Conservation (phyloP, 2,329 filamentous ascomycete species). For the Penicillium sp. region DNA sequence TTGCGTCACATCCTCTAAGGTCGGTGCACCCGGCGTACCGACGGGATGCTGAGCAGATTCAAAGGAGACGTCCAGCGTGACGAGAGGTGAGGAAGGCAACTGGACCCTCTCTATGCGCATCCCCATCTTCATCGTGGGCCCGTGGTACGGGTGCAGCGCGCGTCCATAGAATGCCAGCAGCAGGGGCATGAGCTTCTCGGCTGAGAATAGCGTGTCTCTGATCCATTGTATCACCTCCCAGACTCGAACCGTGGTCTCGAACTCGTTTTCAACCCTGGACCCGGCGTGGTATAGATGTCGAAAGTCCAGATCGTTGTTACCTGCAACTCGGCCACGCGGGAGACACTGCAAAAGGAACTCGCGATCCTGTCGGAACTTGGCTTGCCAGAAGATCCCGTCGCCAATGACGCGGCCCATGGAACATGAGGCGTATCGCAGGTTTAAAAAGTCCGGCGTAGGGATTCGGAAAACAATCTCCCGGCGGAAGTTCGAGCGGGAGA, state of each 20-base stretch:
- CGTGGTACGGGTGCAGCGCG: background rate
- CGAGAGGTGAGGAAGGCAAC: background rate
- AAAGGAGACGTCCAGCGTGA: too few relatives aligned
- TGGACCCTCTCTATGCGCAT: too few relatives aligned
- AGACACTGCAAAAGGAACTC: too few relatives aligned
- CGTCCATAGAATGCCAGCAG: background rate
- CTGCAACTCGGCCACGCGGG: too few relatives aligned
- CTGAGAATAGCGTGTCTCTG: background rate
- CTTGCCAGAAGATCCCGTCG: conserved; percentile 19
- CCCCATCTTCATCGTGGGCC: too few relatives aligned
- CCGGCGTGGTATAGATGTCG: too few relatives aligned
- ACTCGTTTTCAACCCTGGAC: too few relatives aligned
- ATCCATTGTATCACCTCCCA: background rate
- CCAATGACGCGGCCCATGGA: conserved; percentile 13
- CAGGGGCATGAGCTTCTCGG: background rate
- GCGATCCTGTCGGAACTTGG: too few relatives aligned
- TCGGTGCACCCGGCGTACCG: too few relatives aligned
- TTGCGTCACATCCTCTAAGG: too few relatives aligned
- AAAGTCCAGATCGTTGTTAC: too few relatives aligned
- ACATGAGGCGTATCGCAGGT: conserved; percentile 17
- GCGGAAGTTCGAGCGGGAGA: conserved; percentile 18
- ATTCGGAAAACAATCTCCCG: conserved; percentile 13
- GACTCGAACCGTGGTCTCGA: background rate
- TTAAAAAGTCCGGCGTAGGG: conserved; percentile 10
- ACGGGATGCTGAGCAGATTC: too few relatives aligned